These are phyloP conservation scores for Ogataea henricii DNA, from an alignment of 805 yeast genomes.

Conservation along the genomic window DNA sequence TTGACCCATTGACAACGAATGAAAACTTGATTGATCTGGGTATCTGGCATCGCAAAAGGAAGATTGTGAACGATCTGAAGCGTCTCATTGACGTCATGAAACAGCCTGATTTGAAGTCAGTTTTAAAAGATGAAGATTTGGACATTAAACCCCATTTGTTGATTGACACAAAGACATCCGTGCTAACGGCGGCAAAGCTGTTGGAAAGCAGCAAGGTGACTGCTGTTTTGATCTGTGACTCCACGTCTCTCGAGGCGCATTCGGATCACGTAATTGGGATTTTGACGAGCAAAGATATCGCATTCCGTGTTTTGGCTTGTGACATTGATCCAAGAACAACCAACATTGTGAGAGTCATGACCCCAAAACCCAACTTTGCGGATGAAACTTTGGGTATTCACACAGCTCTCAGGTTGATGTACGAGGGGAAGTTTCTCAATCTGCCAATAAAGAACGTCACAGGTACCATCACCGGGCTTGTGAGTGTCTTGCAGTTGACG, in stretches of 20 bases:
- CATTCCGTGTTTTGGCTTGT: constrained; percentile 42
- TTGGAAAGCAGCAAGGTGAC: constrained; percentile 42
- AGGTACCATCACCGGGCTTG: constrained; percentile 40
- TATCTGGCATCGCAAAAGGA: constrained; percentile 28
- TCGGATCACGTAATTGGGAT: constrained; percentile 45
- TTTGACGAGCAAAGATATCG: constrained; percentile 48
- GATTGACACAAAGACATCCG: constrained; percentile 40
- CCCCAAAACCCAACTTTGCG: constrained; percentile 50
- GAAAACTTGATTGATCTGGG: constrained; percentile 29
- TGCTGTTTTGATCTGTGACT: constrained; percentile 43
- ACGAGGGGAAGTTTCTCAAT: constrained; percentile 47
- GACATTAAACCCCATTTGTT: constrained; percentile 35
- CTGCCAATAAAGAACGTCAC: constrained; percentile 41
- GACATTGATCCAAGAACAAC: constrained; percentile 39
- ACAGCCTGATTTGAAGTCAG: constrained; percentile 40
- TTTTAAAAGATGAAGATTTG: constrained; percentile 29
- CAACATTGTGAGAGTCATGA: constrained; percentile 45
- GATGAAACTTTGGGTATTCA: constrained; percentile 40
- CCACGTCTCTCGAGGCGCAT: constrained; percentile 17
- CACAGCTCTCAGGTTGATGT: constrained; percentile 47
- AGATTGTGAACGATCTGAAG: constrained; percentile 38
- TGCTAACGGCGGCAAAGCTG: constrained; percentile 41
- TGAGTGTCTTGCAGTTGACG: constrained; percentile 46
- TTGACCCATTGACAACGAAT: constrained; percentile 21
- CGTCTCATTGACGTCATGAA: constrained; percentile 42